Evolutionary conservation across 805 yeast genomes (phyloP), one percentile per base, ranked within the genome.

Genomic region (Candida sonorensis): DNA sequence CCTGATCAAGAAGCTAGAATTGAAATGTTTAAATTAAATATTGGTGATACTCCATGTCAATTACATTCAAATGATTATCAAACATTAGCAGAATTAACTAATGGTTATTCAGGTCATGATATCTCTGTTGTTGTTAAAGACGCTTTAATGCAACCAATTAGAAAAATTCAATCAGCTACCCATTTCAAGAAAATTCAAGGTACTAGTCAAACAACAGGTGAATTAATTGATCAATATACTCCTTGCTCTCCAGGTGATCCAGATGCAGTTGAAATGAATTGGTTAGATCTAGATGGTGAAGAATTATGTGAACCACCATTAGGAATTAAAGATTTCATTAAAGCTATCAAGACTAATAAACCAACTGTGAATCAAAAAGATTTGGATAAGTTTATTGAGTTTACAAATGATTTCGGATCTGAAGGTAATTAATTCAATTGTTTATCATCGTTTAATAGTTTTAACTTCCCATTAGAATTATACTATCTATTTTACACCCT

Each of bases 211-310:
- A 52, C 51, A 19, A 49, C 59, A 10, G 56, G 55, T 1, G 56
- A 44, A 23, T 64, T 61, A 2, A 43, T 37, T 12, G 61, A 57
- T 17, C 77, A 75, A 53, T 69, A 75, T 30, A 83, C 88, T 11
- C 98, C 98, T 1, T 92, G 98, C 53, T 87, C 97, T 0, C 99
- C 99, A 0, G 99, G 99, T n/a, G 96, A 84, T 42, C 53, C 57
- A 3, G 84, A 72, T 12, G 96, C 97, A 0, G 57, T 61, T 25
- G 99, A 92, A 53, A 81, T 83, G 85, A 77, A 76, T 52, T 92
- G 98, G 98, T 76, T 83, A 72, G 90, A 86, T 39, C 74, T 92
- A 23, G 92, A 74, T 34, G 81, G 94, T 10, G 90, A 90, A 47
- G 92, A 92, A 57, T 66, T 92, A 33, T 73, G 74, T 50, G 97